Conservation (phyloP, 352 stramenopile species). For the Phytophthora citrophthora region DNA sequence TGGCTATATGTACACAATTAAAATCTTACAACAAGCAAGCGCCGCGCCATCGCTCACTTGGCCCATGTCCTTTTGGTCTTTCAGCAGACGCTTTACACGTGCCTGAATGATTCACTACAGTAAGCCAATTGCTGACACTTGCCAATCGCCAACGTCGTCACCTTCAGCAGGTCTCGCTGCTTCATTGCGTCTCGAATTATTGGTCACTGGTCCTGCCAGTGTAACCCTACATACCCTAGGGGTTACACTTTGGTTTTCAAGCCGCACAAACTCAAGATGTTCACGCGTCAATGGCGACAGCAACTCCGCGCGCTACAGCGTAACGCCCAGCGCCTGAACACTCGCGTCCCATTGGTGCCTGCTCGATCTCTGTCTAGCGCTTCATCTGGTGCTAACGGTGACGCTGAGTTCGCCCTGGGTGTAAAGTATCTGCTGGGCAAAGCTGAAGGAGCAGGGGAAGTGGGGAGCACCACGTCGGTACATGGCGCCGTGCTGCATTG, state of each 20-base stretch:
- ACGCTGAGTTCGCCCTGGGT: constrained; percentile 66
- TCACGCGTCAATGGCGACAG: constrained; percentile 5
- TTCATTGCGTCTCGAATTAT: constrained; percentile 23
- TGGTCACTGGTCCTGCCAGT: not conserved
- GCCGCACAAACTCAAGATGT: constrained; percentile 16
- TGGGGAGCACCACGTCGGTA: constrained; percentile 44
- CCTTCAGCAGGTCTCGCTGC: constrained; percentile 68
- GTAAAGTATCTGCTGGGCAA: constrained; percentile 68
- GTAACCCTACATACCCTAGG: constrained; percentile 1
- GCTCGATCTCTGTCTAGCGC: constrained; percentile 10
- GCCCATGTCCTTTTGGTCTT: constrained; percentile 75
- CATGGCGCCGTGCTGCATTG: constrained; percentile 74
- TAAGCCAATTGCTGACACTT: not conserved
- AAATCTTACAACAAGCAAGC: constrained; percentile 47
- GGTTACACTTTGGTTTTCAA: constrained; percentile 7
- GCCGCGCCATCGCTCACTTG: constrained; percentile 64
- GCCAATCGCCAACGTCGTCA: constrained; percentile 14
- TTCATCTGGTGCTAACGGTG: constrained; percentile 22
- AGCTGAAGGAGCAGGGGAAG: constrained; percentile 21
- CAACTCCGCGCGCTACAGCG: constrained; percentile 24
- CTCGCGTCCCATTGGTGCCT: not conserved
- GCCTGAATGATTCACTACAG: constrained; percentile 27
- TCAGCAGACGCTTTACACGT: constrained; percentile 72
- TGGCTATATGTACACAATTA: not conserved
- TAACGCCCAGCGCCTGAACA: constrained; percentile 11